A percentile compares a stretch with the other conserved stretches of the same genome.
phyloP scores from a whole-genome alignment of 192 early-diverging fungal genomes.

The Rhizophagus prolifer region DNA sequence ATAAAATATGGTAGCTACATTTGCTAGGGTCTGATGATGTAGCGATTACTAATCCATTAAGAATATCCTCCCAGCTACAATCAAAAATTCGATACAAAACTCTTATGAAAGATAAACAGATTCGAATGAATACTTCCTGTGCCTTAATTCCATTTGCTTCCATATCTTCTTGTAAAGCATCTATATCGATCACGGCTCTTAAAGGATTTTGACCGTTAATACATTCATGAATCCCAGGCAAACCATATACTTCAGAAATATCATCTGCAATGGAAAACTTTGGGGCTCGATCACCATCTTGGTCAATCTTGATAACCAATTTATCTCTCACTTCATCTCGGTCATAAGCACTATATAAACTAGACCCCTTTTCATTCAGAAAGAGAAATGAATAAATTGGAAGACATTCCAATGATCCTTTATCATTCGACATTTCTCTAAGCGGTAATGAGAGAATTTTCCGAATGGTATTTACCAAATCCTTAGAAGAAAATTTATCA shows the following conservation, averaged over 20 bases:
- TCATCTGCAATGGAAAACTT: slow-evolving; percentile 21
- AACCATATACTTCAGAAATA: slow-evolving; percentile 9
- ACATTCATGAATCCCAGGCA: slow-evolving; percentile 5
- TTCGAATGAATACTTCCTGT: too few species aligned
- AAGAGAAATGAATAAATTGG: slow-evolving; percentile 29
- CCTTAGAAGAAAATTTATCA: too few species aligned
- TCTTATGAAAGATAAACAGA: too few species aligned
- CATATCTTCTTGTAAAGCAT: too few species aligned
- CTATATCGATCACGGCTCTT: too few species aligned
- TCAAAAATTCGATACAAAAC: too few species aligned
- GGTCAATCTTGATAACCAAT: slow-evolving; percentile 22
- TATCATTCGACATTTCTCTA: slow-evolving; percentile 22
- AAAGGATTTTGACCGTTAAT: slow-evolving; percentile 4
- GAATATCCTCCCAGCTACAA: too few species aligned
- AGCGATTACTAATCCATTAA: too few species aligned
- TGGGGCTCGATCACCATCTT: neutral
- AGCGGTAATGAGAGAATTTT: slow-evolving; percentile 6
- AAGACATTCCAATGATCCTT: too few species aligned
- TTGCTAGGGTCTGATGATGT: too few species aligned
- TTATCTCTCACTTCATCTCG: neutral
- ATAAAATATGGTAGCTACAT: neutral
- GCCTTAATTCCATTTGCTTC: too few species aligned
- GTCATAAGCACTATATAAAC: slow-evolving; percentile 10
- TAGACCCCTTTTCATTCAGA: slow-evolving; percentile 9
- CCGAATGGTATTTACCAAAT: neutral